These are phyloP conservation scores for Syzygium aromaticum DNA, from an alignment of 345 rosid species.

Conservation along the genomic window DNA sequence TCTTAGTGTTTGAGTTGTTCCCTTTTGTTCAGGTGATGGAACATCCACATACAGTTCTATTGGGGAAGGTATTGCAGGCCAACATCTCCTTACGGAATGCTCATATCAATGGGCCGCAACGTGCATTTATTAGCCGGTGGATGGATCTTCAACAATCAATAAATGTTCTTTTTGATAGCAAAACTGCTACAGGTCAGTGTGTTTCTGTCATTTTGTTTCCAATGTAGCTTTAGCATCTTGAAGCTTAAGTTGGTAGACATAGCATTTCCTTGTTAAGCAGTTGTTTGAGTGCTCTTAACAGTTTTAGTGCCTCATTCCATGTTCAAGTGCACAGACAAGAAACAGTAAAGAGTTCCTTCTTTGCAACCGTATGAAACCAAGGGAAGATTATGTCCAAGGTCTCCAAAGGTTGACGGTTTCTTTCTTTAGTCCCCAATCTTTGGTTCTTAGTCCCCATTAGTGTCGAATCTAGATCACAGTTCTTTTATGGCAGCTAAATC, in stretches of 20 bases:
- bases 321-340: background rate
- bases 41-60: conserved; percentile 76
- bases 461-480: background rate
- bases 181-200: conserved; percentile 59
- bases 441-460: background rate
- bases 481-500: background rate
- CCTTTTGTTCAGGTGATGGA: conserved; percentile 61
- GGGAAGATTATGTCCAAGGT: background rate
- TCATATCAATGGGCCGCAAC: conserved; percentile 24
- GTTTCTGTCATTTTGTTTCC: background rate
- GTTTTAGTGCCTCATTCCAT: background rate
- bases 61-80: conserved; percentile 58
- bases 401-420: background rate
- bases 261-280: background rate
- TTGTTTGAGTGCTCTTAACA: background rate
- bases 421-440: background rate
- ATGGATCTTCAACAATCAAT: conserved; percentile 82
- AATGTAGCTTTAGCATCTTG: background rate
- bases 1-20: background rate
- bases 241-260: background rate
- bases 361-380: background rate
- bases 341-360: background rate
- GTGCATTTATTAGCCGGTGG: conserved; percentile 45
- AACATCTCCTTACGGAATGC: conserved; percentile 70
- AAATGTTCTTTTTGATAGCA: conserved; percentile 69